Base-by-base conservation (phyloP, 306 rosid genomes). In the Cicer chorassanicum region DNA sequence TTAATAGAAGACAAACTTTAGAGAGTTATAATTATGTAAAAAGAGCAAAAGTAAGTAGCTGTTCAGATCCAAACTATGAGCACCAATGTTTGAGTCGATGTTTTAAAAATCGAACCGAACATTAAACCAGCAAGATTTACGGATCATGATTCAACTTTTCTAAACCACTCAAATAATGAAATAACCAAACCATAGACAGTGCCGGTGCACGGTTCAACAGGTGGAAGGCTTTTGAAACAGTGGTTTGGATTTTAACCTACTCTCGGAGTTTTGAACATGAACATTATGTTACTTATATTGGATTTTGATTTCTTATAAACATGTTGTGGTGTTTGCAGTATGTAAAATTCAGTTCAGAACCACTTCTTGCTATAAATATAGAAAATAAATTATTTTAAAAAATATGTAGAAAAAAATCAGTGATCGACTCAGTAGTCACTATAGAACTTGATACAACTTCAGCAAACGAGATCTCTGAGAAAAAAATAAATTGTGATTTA, bases 11-110 rank as follows among this genome's bases (percentile, higher is more conserved):
- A 67, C 8, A 7, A 34, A 60, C 44, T 49, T 24, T 8, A 60
- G 9, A 42, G 36, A 53, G 8, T 51, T 10, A 54, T 41, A 29
- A 5, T 14, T 5, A 48, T 42, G 49, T 24, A 49, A 1, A 60
- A 57, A 43, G 44, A 43, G 61, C 36, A 46, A 68, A 49, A 48
- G 38, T 34, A 39, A 38, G 55, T 8, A n/a, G 18, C 44, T 45
- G 40, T n/a, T 36, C 59, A 60, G 43, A 62, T 51, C 61, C 67
- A 51, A 75, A 43, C 18, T 70, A 81, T 9, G 43, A 62, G 29
- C 12, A 51, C 45, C 46, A 67, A 19, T 46, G 34, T 38, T 56
- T 36, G 18, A 69, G 55, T 70, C 0, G 36, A 29, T 29, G 5
- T 4, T 29, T 29, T 29, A 29, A 29, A 29, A 29, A 29, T 4